A percentile compares a stretch with the other conserved stretches of the same genome.
phyloP scores from a whole-genome alignment of 148 eudicot species.

The Chenopodium quinoa region DNA sequence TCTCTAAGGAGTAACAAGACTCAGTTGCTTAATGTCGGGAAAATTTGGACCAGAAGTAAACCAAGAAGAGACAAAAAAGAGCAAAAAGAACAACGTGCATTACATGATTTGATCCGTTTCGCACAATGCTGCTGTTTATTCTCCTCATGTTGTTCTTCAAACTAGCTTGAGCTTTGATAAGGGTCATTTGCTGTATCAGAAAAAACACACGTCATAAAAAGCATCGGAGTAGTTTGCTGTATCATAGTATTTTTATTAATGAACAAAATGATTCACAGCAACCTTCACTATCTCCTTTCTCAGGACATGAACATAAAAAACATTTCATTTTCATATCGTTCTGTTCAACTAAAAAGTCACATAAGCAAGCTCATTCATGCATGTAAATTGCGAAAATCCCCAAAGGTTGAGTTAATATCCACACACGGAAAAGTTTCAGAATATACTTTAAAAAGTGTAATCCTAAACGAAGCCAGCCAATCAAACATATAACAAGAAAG shows the following conservation, averaged over 20 bases:
- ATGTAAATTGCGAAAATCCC: background rate
- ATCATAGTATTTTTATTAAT: too few species aligned
- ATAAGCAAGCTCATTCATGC: background rate
- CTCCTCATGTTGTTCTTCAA: conserved; percentile 91
- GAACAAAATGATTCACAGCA: background rate
- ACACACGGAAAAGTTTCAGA: background rate
- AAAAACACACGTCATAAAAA: background rate
- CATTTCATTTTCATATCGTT: background rate
- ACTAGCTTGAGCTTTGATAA: conserved; percentile 85
- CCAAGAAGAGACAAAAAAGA: conserved; percentile 56
- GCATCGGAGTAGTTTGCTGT: too few species aligned
- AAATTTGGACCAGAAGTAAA: conserved; percentile 71
- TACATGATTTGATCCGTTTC: conserved; percentile 70
- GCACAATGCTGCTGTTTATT: conserved; percentile 74
- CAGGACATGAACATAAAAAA: background rate
- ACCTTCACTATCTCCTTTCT: background rate
- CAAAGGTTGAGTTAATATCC: background rate
- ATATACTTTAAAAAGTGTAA: background rate
- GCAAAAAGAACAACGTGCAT: conserved; percentile 85
- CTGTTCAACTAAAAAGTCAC: background rate
- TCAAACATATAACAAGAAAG: background rate
- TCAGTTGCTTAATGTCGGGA: conserved; percentile 39
- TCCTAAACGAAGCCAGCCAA: background rate
- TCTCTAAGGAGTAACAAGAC: background rate
- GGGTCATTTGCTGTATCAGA: conserved; percentile 75